These are phyloP conservation scores for Heterococcus sp. DNA, from an alignment of 108 stramenopile genomes.

Conservation along the genomic window DNA sequence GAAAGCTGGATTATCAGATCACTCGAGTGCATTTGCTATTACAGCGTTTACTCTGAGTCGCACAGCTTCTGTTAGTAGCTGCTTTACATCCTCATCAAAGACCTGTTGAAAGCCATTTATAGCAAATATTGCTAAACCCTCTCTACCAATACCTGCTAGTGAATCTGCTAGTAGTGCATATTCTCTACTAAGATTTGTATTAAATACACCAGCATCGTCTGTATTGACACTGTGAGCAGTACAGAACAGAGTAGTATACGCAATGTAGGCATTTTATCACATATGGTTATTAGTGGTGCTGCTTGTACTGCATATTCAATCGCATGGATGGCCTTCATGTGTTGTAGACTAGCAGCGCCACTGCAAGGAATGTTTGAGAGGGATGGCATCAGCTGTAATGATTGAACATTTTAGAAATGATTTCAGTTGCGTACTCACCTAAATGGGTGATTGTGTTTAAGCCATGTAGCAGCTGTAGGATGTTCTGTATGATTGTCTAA, in stretches of 20 bases:
- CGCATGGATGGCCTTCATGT: not conserved
- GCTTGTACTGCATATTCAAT: not conserved
- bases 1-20: no score
- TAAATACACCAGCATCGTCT: slow-evolving; percentile 50
- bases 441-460: not conserved
- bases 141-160: no score
- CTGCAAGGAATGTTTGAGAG: not conserved
- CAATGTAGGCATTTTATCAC: not conserved
- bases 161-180: slow-evolving; percentile 36
- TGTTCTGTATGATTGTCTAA: slow-evolving; percentile 18
- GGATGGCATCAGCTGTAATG: not conserved
- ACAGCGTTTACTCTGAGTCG: no score
- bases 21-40: no score
- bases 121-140: no score
- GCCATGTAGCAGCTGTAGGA: slow-evolving; percentile 11
- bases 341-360: not conserved
- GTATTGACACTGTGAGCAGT: slow-evolving; percentile 40
- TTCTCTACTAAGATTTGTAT: slow-evolving; percentile 39
- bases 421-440: not conserved
- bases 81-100: no score
- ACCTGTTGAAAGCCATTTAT: no score
- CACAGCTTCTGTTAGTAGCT: no score
- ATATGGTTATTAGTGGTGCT: not conserved
- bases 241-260: not conserved
- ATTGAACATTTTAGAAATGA: not conserved